phyloP scores from a whole-genome alignment of 1,139 yeast genomes.

The Meyerozyma sp. region DNA sequence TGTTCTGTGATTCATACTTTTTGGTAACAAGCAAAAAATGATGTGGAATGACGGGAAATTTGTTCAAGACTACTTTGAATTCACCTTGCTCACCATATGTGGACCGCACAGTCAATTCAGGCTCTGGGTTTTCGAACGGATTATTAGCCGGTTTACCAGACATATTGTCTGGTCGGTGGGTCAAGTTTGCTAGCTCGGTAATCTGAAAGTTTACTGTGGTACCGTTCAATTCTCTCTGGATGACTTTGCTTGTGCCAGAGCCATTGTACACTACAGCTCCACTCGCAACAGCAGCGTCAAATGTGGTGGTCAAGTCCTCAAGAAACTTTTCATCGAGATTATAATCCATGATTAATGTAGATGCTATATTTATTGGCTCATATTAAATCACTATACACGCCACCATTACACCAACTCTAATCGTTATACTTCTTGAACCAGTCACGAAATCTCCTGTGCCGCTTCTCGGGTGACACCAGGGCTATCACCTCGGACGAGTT shows the following conservation, averaged over 20 bases:
- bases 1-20: slow-evolving; percentile 62
- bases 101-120: slow-evolving; percentile 59
- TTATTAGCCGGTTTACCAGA: slow-evolving; percentile 35
- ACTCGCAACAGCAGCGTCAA: slow-evolving; percentile 20
- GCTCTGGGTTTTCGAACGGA: slow-evolving; percentile 82
- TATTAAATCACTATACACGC: background rate
- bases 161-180: slow-evolving; percentile 49
- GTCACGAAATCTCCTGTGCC: background rate
- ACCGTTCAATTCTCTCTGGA: slow-evolving; percentile 14
- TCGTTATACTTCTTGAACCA: background rate
- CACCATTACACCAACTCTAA: background rate
- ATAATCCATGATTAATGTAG: background rate
- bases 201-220: slow-evolving; percentile 21
- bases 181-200: slow-evolving; percentile 37
- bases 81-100: slow-evolving; percentile 43
- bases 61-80: slow-evolving; percentile 69
- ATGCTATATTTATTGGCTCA: background rate
- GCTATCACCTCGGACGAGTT: background rate
- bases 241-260: slow-evolving; percentile 18
- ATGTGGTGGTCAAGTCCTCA: slow-evolving; percentile 17
- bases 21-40: slow-evolving; percentile 79
- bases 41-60: slow-evolving; percentile 75
- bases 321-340: slow-evolving; percentile 12
- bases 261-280: slow-evolving; percentile 29
- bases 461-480: background rate